These are phyloP conservation scores for Quambalaria eucalypti DNA, from an alignment of 1,284 basidiomycete genomes.

Conservation along the genomic window DNA sequence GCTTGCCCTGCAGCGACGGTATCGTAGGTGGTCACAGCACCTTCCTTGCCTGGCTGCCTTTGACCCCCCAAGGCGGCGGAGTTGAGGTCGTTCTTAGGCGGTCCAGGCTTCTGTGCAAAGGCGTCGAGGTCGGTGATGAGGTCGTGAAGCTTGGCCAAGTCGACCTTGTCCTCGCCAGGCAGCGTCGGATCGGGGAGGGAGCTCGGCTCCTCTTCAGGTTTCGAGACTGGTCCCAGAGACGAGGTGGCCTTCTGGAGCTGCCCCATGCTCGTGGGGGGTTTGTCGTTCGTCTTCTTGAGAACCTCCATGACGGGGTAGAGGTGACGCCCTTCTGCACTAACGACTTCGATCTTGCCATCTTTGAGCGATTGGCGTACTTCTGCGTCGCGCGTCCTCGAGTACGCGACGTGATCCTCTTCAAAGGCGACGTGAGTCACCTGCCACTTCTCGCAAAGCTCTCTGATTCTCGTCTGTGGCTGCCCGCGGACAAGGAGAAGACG, in stretches of 20 bases:
- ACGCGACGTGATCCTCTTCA: conserved; percentile 21
- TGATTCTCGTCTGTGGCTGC: conserved; percentile 49
- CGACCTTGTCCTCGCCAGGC: neutral
- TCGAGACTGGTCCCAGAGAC: conserved; percentile 17
- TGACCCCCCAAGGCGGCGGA: conserved; percentile 24
- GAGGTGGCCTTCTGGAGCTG: conserved; percentile 16
- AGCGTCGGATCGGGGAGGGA: conserved; percentile 13
- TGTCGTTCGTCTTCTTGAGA: conserved; percentile 20
- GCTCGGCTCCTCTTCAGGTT: conserved; percentile 24
- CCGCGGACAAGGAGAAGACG: conserved; percentile 53
- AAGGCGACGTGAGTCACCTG: conserved; percentile 52
- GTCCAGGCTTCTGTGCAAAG: conserved; percentile 9
- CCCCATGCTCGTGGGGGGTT: conserved; percentile 29
- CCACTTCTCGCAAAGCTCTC: conserved; percentile 51
- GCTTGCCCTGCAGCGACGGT: conserved; percentile 49
- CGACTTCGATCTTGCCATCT: conserved; percentile 21
- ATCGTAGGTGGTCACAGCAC: conserved; percentile 36
- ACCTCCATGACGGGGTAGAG: conserved; percentile 28
- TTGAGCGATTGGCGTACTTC: conserved; percentile 17
- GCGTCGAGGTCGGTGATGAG: neutral
- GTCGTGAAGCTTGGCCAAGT: neutral
- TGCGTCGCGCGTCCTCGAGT: conserved; percentile 21
- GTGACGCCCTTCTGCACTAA: conserved; percentile 26
- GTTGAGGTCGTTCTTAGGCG: conserved; percentile 23
- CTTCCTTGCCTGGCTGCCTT: conserved; percentile 8